A percentile compares a stretch with the other conserved stretches of the same genome.
Conservation (phyloP, 1,284 basidiomycete genomes). For the Trametes pubescens region DNA sequence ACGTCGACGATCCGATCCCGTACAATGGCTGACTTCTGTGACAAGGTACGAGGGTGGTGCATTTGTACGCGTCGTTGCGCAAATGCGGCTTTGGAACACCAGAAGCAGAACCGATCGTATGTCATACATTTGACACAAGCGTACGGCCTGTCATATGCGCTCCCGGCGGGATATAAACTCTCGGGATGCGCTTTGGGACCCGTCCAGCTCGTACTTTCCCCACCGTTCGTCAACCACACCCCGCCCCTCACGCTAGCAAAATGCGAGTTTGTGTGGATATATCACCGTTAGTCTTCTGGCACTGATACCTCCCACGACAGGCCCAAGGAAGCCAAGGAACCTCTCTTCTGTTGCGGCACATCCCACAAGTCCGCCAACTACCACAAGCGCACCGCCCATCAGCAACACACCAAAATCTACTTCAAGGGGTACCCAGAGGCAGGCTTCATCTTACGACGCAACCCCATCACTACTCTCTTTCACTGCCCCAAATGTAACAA, state of each 20-base stretch:
- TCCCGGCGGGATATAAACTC: not conserved
- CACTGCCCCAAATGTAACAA: slow-evolving; percentile 30
- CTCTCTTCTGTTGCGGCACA: slow-evolving; percentile 28
- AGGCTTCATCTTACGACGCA: slow-evolving; percentile 22
- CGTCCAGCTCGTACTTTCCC: not conserved
- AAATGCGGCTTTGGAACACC: not conserved
- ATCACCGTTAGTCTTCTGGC: not conserved
- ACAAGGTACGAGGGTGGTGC: slow-evolving; percentile 3
- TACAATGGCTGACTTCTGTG: not conserved
- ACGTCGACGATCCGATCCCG: no score
- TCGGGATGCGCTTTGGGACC: not conserved
- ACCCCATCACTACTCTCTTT: slow-evolving; percentile 22
- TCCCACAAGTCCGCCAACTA: slow-evolving; percentile 24
- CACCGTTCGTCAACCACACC: not conserved
- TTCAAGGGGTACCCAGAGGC: slow-evolving; percentile 22
- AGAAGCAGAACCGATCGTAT: slow-evolving; percentile 13
- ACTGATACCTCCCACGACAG: slow-evolving; percentile 8
- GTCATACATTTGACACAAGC: not conserved
- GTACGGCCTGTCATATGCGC: not conserved
- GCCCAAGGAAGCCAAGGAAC: slow-evolving; percentile 24
- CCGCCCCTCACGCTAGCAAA: not conserved
- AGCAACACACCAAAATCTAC: slow-evolving; percentile 26
- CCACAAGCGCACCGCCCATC: slow-evolving; percentile 29
- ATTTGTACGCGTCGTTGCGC: slow-evolving; percentile 6
- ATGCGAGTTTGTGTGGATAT: not conserved